These are phyloP conservation scores for Elaphomyces granulatus DNA, from an alignment of 495 filamentous ascomycete species.

Conservation along the genomic window DNA sequence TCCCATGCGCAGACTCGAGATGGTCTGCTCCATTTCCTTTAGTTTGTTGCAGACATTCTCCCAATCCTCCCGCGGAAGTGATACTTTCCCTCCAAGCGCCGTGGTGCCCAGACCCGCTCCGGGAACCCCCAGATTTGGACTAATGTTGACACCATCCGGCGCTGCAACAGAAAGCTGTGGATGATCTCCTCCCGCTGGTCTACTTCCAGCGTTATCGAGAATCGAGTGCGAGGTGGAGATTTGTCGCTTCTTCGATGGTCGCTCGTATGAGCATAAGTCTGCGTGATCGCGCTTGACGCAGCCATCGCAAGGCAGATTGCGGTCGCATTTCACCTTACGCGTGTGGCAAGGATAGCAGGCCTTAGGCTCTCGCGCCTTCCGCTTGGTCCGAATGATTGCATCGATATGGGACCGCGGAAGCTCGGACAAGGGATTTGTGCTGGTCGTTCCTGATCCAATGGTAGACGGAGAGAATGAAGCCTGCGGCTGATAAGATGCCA, in stretches of 20 bases:
- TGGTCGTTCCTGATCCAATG: constrained; percentile 13
- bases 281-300: constrained; percentile 57
- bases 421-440: constrained; percentile 22
- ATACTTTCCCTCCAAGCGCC: not conserved
- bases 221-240: constrained; percentile 5
- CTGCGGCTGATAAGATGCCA: constrained; percentile 26
- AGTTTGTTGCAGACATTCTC: constrained; percentile 33
- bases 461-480: constrained; percentile 24
- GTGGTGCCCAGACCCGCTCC: not conserved
- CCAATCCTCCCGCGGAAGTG: constrained; percentile 29
- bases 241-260: constrained; percentile 37
- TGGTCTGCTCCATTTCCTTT: constrained; percentile 30
- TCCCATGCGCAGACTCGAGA: constrained; percentile 21
- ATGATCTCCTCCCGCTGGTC: constrained; percentile 3
- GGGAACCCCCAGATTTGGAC: not conserved
- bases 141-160: constrained; percentile 8
- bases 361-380: constrained; percentile 35
- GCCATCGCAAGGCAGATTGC: constrained; percentile 57
- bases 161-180: constrained; percentile 9
- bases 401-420: constrained; percentile 34
- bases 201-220: constrained; percentile 2
- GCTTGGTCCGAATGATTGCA: constrained; percentile 37
- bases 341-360: constrained; percentile 35
- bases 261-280: constrained; percentile 56
- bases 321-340: constrained; percentile 51